These are phyloP conservation scores for Laetiporus sulphureus DNA, from an alignment of 1,284 basidiomycete genomes.

Conservation along the genomic window DNA sequence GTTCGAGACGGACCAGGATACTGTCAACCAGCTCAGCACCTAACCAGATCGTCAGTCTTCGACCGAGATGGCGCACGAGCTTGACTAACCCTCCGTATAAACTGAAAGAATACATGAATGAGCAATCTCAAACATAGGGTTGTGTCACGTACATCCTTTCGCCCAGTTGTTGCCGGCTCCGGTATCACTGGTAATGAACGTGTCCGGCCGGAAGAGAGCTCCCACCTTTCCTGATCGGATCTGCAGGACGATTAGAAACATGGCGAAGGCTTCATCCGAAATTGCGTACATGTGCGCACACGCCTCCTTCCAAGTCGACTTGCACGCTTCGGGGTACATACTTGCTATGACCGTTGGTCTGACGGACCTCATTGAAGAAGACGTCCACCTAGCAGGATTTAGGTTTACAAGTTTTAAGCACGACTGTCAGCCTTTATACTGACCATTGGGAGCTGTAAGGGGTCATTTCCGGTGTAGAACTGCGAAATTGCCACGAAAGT, in stretches of 20 bases:
- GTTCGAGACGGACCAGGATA: conserved; percentile 53
- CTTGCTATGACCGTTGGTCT: conserved; percentile 39
- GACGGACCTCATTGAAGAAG: conserved; percentile 63
- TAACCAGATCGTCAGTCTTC: conserved; percentile 20
- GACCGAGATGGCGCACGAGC: conserved; percentile 2
- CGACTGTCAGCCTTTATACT: conserved; percentile 10
- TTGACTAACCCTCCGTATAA: conserved; percentile 72
- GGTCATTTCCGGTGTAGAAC: conserved; percentile 44
- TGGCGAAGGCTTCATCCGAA: neutral
- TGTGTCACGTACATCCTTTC: conserved; percentile 69
- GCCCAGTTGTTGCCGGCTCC: conserved; percentile 95
- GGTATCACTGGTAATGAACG: conserved; percentile 65
- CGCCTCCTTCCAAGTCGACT: conserved; percentile 89
- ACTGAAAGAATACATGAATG: conserved; percentile 31
- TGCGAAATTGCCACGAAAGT: too few relatives aligned
- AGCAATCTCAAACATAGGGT: neutral
- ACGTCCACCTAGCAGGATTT: conserved; percentile 48
- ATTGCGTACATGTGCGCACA: conserved; percentile 63
- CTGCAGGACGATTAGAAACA: conserved; percentile 27
- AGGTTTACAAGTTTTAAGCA: neutral
- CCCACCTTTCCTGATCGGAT: conserved; percentile 66
- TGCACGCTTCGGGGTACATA: conserved; percentile 94
- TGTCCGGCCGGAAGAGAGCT: conserved; percentile 82
- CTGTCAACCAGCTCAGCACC: conserved; percentile 90
- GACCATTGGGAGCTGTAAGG: conserved; percentile 40